Evolutionary conservation across 2,329 filamentous ascomycete genomes (phyloP).

Genomic region (Botrytis porri): DNA sequence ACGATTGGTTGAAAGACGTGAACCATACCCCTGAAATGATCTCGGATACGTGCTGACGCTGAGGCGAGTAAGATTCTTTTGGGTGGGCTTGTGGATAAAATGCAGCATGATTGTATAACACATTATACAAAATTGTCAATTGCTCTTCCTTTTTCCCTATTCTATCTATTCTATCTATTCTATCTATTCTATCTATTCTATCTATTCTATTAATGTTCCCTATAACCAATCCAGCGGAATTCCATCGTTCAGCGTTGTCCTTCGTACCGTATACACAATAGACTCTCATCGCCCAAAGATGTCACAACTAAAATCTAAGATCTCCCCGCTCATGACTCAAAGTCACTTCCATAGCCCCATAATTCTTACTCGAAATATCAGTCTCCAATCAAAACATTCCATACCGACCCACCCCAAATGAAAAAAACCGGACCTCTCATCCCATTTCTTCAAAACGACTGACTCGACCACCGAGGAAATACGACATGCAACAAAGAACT

Average conservation of each 20-base stretch:
- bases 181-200: no score
- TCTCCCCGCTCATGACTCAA: not conserved
- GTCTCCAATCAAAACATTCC: not conserved
- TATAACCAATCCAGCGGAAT: not conserved
- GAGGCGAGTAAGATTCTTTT: not conserved
- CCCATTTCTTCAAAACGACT: slow-evolving; percentile 1
- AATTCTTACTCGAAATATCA: not conserved
- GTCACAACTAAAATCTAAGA: not conserved
- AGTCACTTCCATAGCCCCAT: not conserved
- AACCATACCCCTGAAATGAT: not conserved
- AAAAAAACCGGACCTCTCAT: not conserved
- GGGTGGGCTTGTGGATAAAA: not conserved
- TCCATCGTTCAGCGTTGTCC: not conserved
- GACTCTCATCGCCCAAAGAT: not conserved
- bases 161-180: no score
- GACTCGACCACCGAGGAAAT: slow-evolving; percentile 19
- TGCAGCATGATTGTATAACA: not conserved
- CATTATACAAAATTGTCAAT: not conserved
- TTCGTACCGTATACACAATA: not conserved
- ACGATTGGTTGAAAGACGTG: not conserved
- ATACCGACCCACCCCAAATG: not conserved
- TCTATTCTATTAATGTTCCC: not conserved
- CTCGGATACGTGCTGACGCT: slow-evolving; percentile 2
- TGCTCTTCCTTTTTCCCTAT: no score
- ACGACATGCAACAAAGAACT: slow-evolving; percentile 16